A percentile compares a stretch with the other conserved stretches of the same genome.
Evolutionary conservation across 1,284 basidiomycete genomes (phyloP).

Genomic region (Schizophyllum amplum): DNA sequence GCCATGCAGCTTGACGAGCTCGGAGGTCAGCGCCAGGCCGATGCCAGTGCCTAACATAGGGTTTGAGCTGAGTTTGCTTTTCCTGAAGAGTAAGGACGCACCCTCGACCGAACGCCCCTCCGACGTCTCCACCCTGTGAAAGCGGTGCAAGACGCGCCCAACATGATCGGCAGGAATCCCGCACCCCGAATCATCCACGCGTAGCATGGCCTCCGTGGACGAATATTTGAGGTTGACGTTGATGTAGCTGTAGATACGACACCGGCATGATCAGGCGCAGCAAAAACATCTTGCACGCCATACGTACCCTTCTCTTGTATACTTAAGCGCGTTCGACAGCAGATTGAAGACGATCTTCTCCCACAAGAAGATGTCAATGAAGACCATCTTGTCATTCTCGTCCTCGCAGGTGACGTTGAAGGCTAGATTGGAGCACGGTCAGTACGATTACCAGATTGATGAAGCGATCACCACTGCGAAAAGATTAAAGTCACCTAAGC

Average conservation of each 20-base stretch:
- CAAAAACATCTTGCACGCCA: not conserved
- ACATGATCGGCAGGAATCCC: conserved; percentile 15
- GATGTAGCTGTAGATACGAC: not conserved
- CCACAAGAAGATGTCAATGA: conserved; percentile 23
- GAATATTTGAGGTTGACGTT: not conserved
- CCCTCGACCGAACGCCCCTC: conserved; percentile 16
- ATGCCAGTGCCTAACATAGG: conserved; percentile 25
- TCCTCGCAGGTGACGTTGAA: conserved; percentile 2
- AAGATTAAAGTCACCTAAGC: conserved; percentile 16
- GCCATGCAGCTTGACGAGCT: conserved; percentile 22
- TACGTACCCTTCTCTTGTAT: conserved; percentile 7
- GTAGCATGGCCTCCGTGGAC: not conserved
- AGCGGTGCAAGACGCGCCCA: not conserved
- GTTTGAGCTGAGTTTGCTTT: conserved; percentile 17
- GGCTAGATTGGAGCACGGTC: not conserved
- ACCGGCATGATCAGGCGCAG: no score
- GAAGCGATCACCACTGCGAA: not conserved
- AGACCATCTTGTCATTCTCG: conserved; percentile 5
- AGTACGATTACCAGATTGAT: not conserved
- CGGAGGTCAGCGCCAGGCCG: conserved; percentile 23
- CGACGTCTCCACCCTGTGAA: not conserved
- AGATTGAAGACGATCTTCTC: conserved; percentile 25
- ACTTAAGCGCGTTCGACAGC: conserved; percentile 25
- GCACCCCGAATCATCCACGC: conserved; percentile 20
- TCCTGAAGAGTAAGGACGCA: conserved; percentile 23